These are phyloP conservation scores for Suillus alpinus DNA, from an alignment of 768 basidiomycete species.

Conservation along the genomic window DNA sequence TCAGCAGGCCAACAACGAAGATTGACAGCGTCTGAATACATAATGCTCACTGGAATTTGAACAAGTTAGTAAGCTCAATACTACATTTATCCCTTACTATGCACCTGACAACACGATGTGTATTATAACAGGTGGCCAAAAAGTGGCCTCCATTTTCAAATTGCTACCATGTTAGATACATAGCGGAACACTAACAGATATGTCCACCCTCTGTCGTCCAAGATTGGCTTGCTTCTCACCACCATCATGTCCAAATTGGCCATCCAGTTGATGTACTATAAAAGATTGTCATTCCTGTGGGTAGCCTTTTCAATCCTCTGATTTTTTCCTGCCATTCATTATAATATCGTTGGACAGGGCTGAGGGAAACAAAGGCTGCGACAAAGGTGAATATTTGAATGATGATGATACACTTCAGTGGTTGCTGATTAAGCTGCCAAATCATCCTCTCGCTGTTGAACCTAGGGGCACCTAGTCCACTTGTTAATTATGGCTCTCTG, in stretches of 20 bases:
- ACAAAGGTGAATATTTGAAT: too few species aligned
- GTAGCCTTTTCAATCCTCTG: background rate
- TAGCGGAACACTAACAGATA: background rate
- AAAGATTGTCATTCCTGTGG: background rate
- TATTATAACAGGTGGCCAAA: too few species aligned
- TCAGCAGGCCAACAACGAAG: too few species aligned
- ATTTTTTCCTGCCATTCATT: background rate
- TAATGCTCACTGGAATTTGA: background rate
- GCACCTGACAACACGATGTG: too few species aligned
- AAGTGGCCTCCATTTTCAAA: background rate
- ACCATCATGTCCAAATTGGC: too few species aligned
- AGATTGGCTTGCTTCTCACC: too few species aligned
- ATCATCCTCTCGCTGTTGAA: too few species aligned
- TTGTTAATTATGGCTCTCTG: background rate
- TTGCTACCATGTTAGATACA: background rate
- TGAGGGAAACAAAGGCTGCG: too few species aligned
- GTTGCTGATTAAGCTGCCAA: too few species aligned
- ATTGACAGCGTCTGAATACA: background rate
- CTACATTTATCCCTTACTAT: background rate
- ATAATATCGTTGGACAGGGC: too few species aligned
- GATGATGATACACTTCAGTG: too few species aligned
- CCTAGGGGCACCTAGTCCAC: too few species aligned
- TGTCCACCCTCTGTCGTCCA: background rate
- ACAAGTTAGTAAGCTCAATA: background rate
- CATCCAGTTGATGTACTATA: background rate